Evolutionary conservation across 805 yeast genomes (phyloP).

Genomic region (Sugiyamaella americana): DNA sequence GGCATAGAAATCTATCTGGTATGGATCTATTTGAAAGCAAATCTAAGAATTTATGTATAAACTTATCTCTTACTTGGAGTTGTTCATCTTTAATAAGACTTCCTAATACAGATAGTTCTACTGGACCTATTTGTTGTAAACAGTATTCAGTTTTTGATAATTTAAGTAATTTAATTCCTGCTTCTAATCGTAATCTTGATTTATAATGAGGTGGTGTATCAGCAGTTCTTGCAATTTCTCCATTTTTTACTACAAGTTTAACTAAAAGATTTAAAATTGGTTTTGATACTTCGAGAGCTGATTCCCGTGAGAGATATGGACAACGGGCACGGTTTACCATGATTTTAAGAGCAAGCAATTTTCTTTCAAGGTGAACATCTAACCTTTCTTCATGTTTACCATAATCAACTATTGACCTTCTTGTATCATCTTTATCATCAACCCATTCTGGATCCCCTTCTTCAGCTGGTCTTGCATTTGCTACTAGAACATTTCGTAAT

Average conservation of each 20-base stretch:
- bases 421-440: conserved; percentile 35
- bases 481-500: conserved; percentile 55
- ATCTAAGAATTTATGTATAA: conserved; percentile 46
- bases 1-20: conserved; percentile 59
- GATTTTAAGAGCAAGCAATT: conserved; percentile 47
- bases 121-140: conserved; percentile 47
- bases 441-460: conserved; percentile 40
- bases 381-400: too few relatives aligned
- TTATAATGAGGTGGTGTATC: conserved; percentile 57
- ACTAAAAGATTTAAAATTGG: conserved; percentile 63
- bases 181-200: conserved; percentile 56
- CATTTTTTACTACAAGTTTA: conserved; percentile 65
- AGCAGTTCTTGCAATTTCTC: conserved; percentile 51
- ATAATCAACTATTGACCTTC: background rate
- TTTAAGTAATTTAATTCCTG: conserved; percentile 61
- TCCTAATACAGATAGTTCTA: conserved; percentile 47
- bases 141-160: conserved; percentile 52
- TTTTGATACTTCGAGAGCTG: conserved; percentile 42
- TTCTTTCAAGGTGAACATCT: conserved; percentile 40
- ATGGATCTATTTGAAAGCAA: conserved; percentile 46
- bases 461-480: conserved; percentile 34
- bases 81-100: conserved; percentile 64
- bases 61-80: conserved; percentile 46
- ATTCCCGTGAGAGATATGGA: conserved; percentile 28
- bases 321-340: conserved; percentile 53